Evolutionary conservation across 495 filamentous ascomycete species (phyloP).

Genomic region (Apiosordaria backusii): DNA sequence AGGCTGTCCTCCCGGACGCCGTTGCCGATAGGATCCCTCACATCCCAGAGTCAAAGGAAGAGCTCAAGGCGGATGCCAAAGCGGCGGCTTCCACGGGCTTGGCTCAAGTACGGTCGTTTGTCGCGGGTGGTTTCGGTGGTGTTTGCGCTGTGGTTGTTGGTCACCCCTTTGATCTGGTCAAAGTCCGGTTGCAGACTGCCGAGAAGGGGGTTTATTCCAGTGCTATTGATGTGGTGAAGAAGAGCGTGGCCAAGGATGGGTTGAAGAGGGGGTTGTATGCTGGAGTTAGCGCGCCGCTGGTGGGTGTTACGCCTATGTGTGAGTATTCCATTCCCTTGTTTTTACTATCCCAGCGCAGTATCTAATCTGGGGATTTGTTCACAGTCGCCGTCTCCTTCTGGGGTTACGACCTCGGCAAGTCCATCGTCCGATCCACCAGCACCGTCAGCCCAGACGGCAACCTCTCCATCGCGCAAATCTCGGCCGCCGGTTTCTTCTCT

Average conservation of each 20-base stretch:
- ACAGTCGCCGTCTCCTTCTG: conserved; percentile 97
- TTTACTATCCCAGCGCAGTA: neutral
- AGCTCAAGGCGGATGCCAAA: conserved; percentile 47
- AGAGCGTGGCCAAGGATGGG: conserved; percentile 83
- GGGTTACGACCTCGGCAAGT: conserved; percentile 95
- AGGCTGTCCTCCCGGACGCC: conserved; percentile 34
- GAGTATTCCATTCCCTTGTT: conserved; percentile 23
- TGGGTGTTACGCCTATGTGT: conserved; percentile 99
- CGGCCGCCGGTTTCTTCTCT: conserved; percentile 92
- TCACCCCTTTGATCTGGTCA: conserved; percentile 96
- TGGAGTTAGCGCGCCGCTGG: conserved; percentile 90
- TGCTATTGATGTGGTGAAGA: conserved; percentile 88
- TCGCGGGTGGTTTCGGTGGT: conserved; percentile 87
- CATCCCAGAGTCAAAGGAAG: conserved; percentile 49
- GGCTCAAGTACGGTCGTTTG: conserved; percentile 68
- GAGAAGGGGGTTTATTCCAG: conserved; percentile 88
- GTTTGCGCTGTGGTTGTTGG: conserved; percentile 90
- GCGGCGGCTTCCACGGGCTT: conserved; percentile 45
- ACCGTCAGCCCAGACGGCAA: conserved; percentile 60
- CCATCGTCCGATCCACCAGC: conserved; percentile 67
- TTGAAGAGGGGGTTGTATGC: conserved; percentile 83
- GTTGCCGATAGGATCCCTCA: conserved; percentile 48
- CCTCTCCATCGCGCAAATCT: conserved; percentile 82
- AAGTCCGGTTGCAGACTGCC: conserved; percentile 93
- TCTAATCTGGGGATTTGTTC: neutral